Percentiles rank a stretch among this genome's conserved stretches.
phyloP scores from a whole-genome alignment of 345 rosid genomes.

The Murraya paniculata region DNA sequence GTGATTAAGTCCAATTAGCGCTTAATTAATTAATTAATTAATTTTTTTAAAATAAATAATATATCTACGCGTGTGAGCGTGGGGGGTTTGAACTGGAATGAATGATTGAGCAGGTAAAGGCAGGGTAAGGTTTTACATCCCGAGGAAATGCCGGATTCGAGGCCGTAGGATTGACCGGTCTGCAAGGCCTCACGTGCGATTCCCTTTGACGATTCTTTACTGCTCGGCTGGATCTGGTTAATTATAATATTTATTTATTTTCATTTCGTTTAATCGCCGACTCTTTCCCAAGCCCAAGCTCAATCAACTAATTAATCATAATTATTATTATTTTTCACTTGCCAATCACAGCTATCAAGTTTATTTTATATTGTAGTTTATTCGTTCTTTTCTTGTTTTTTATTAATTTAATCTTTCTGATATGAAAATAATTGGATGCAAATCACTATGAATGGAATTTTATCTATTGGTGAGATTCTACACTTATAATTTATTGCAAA shows the following conservation, averaged over 20 bases:
- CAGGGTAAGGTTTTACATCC: constrained; percentile 10
- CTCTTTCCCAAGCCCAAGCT: constrained; percentile 3
- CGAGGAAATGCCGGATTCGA: constrained; percentile 31
- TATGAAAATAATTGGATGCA: background rate
- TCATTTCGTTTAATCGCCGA: constrained; percentile 28
- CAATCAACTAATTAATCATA: background rate
- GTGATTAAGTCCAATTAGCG: background rate
- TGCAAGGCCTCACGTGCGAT: constrained; percentile 40
- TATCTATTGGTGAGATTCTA: background rate
- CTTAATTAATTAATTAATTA: too few relatives aligned
- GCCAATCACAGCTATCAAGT: background rate
- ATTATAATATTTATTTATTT: background rate
- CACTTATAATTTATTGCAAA: background rate
- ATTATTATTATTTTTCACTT: background rate
- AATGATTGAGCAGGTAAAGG: constrained; percentile 18
- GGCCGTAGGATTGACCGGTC: constrained; percentile 38
- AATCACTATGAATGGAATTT: background rate
- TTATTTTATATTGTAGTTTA: background rate
- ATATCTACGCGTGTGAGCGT: too few relatives aligned
- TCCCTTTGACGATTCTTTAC: constrained; percentile 18
- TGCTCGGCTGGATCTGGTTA: constrained; percentile 1
- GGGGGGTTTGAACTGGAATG: background rate
- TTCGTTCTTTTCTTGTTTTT: too few relatives aligned
- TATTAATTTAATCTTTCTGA: too few relatives aligned
- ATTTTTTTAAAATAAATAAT: too few relatives aligned